Conservation (phyloP, 768 basidiomycete genomes). For the Pleurotus tuber-regium region DNA sequence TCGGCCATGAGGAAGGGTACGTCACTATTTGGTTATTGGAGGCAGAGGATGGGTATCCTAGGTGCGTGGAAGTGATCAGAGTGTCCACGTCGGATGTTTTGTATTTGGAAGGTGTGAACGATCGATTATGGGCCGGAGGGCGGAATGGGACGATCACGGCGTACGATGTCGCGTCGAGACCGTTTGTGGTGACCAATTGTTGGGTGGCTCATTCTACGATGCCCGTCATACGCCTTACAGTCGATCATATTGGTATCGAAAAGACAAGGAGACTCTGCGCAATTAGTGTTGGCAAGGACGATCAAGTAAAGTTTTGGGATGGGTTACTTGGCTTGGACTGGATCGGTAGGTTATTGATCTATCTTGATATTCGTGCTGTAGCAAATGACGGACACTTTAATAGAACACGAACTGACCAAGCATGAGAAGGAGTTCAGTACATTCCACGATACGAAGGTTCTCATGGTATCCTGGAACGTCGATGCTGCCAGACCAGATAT, state of each 20-base stretch:
- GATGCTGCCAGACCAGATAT: conserved; percentile 84
- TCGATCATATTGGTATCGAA: conserved; percentile 76
- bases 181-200: conserved; percentile 85
- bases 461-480: conserved; percentile 91
- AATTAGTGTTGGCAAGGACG: conserved; percentile 73
- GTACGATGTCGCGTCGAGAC: conserved; percentile 69
- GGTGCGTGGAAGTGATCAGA: conserved; percentile 74
- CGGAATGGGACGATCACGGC: conserved; percentile 79
- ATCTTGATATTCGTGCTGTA: conserved; percentile 1
- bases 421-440: conserved; percentile 75
- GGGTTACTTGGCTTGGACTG: conserved; percentile 82
- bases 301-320: conserved; percentile 81
- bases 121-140: conserved; percentile 84
- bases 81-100: conserved; percentile 81
- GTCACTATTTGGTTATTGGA: conserved; percentile 77
- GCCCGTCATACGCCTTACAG: conserved; percentile 61
- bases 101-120: conserved; percentile 79
- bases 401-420: conserved; percentile 75
- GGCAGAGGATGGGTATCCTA: conserved; percentile 53
- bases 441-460: conserved; percentile 73
- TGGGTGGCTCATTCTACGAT: conserved; percentile 80
- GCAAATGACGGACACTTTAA: background rate
- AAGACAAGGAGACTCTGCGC: conserved; percentile 67
- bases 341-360: conserved; percentile 61
- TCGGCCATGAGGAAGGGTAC: conserved; percentile 92